Conservation (phyloP, 2,329 filamentous ascomycete genomes). For the Colletotrichum endophyticum region DNA sequence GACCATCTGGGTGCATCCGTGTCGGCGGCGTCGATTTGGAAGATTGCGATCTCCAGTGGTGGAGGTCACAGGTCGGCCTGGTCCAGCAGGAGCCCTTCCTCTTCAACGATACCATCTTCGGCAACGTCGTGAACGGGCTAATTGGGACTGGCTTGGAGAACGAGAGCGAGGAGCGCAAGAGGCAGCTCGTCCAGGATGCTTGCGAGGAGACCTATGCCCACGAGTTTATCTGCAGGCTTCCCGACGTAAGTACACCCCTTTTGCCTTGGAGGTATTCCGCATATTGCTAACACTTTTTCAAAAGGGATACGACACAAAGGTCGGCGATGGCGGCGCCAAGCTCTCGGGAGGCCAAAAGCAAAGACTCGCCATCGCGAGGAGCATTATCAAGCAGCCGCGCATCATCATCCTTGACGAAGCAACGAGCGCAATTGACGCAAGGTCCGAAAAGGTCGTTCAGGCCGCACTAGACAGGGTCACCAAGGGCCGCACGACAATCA, state of each 20-base stretch:
- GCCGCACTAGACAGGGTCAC: constrained; percentile 30
- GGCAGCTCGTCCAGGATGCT: constrained; percentile 47
- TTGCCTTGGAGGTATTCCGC: accelerated
- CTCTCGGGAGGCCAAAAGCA: constrained; percentile 68
- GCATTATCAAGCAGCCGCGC: constrained; percentile 62
- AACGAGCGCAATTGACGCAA: constrained; percentile 53
- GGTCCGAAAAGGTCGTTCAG: constrained; percentile 41
- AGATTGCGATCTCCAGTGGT: constrained; percentile 41
- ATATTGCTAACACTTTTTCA: not conserved
- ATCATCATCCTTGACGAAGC: constrained; percentile 71
- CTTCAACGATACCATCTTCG: constrained; percentile 57
- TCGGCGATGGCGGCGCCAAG: constrained; percentile 64
- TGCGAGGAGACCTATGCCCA: constrained; percentile 57
- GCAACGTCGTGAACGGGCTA: constrained; percentile 53
- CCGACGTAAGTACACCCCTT: constrained; percentile 31
- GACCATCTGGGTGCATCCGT: constrained; percentile 13
- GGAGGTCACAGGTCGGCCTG: constrained; percentile 49
- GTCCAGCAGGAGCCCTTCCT: constrained; percentile 63
- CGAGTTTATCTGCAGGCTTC: constrained; percentile 57
- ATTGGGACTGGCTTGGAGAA: constrained; percentile 40
- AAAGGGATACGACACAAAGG: constrained; percentile 56
- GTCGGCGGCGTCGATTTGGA: constrained; percentile 21
- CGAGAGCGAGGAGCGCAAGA: constrained; percentile 41
- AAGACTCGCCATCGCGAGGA: constrained; percentile 65
- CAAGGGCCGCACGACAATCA: constrained; percentile 24